Conservation (phyloP, 2,329 filamentous ascomycete species). For the Colletotrichum eremochloae region DNA sequence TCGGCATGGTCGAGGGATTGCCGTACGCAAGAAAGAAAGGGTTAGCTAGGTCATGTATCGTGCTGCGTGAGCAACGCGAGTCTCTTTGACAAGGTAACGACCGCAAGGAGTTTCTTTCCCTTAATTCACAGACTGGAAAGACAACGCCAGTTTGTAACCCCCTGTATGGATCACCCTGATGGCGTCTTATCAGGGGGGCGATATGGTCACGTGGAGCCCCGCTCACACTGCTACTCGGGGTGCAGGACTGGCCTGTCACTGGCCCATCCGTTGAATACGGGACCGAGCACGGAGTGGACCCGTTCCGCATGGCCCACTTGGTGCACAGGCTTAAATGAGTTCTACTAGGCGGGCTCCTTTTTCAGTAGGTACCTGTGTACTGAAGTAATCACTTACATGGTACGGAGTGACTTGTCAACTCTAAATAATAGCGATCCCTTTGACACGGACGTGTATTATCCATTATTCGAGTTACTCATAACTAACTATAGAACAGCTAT, state of each 20-base stretch:
- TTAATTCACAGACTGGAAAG: constrained; percentile 9
- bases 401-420: neutral
- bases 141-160: constrained; percentile 6
- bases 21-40: neutral
- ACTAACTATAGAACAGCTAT: no score
- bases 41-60: constrained; percentile 21
- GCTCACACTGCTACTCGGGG: neutral
- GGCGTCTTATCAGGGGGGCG: constrained; percentile 7
- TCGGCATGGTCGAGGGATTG: constrained; percentile 31
- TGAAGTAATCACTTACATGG: neutral
- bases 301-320: constrained; percentile 17
- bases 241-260: constrained; percentile 23
- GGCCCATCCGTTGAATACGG: constrained; percentile 7
- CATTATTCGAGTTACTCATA: no score
- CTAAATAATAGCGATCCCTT: neutral
- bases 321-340: constrained; percentile 7
- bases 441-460: no score
- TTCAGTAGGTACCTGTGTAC: neutral
- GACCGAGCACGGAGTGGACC: constrained; percentile 9
- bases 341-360: neutral
- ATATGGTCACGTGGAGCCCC: constrained; percentile 19
- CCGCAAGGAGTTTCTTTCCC: constrained; percentile 24
- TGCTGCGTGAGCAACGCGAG: constrained; percentile 4
- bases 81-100: constrained; percentile 1
- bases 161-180: constrained; percentile 27